Conservation (phyloP, 1,284 basidiomycete species). For the Sporisorium graminicola region DNA sequence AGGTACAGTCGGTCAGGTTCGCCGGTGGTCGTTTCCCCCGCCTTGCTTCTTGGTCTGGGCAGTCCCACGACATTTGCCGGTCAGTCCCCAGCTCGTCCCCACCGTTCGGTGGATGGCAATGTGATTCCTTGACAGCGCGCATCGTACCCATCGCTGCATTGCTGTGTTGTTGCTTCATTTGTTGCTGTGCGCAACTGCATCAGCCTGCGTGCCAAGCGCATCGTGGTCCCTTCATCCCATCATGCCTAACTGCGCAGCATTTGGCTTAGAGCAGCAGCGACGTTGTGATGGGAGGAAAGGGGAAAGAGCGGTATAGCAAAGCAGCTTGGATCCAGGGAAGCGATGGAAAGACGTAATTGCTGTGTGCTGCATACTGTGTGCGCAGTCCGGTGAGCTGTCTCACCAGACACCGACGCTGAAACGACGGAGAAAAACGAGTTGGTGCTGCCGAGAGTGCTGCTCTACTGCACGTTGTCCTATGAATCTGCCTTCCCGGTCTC, state of each 20-base stretch:
- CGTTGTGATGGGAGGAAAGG: too few species aligned
- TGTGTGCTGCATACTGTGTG: not conserved
- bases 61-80: not conserved
- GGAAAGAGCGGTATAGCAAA: too few species aligned
- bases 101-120: not conserved
- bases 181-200: not conserved
- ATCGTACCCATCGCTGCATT: not conserved
- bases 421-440: not conserved
- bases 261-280: too few species aligned
- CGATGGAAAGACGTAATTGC: too few species aligned
- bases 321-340: too few species aligned
- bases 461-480: not conserved
- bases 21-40: not conserved
- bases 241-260: too few species aligned
- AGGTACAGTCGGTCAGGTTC: not conserved
- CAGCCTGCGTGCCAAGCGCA: too few species aligned
- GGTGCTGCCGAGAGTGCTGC: not conserved
- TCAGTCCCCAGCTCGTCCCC: not conserved
- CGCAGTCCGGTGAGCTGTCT: not conserved
- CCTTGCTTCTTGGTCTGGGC: not conserved
- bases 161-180: not conserved
- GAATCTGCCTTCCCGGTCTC: not conserved
- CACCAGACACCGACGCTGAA: slow-evolving; percentile 1
- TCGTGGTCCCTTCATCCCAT: too few species aligned
- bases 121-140: not conserved